phyloP scores from a whole-genome alignment of 805 yeast genomes.

The Candida silvicultrix region DNA sequence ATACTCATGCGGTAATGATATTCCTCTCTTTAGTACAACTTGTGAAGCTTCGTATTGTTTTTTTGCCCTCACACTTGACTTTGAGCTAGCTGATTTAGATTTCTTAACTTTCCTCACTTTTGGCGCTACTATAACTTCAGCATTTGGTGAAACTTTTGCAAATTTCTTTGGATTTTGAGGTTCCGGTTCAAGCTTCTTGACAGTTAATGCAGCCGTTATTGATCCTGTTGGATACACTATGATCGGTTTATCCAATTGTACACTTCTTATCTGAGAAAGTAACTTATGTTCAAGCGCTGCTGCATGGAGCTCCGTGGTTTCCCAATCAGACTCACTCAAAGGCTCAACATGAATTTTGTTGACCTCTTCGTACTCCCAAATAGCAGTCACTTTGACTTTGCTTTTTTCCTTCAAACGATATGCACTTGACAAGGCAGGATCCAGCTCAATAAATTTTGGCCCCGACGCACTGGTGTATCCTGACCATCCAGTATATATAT shows the following conservation, averaged over 20 bases:
- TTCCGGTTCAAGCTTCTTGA: conserved; percentile 39
- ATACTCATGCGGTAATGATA: conserved; percentile 46
- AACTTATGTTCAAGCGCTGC: conserved; percentile 66
- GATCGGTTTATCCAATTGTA: conserved; percentile 49
- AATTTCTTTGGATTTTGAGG: conserved; percentile 20
- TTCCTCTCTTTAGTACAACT: conserved; percentile 43
- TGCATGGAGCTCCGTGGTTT: conserved; percentile 78
- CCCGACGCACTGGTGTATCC: conserved; percentile 40
- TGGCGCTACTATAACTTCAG: conserved; percentile 79
- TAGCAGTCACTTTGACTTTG: conserved; percentile 36
- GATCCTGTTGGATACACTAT: conserved; percentile 68
- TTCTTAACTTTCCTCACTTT: conserved; percentile 31
- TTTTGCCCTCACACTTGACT: conserved; percentile 6
- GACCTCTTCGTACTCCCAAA: conserved; percentile 45
- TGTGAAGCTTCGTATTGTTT: conserved; percentile 20
- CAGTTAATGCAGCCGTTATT: conserved; percentile 49
- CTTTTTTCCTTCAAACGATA: conserved; percentile 40
- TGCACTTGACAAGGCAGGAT: conserved; percentile 55
- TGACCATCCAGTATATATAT: conserved; percentile 56
- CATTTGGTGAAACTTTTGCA: conserved; percentile 54
- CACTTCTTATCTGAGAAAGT: conserved; percentile 75
- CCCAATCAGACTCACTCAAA: conserved; percentile 78
- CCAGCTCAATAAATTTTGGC: conserved; percentile 45
- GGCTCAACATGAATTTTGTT: conserved; percentile 75
- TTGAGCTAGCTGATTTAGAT: conserved; percentile 16